phyloP scores from a whole-genome alignment of 2,329 filamentous ascomycete species.

The Teratosphaeria gauchensis region DNA sequence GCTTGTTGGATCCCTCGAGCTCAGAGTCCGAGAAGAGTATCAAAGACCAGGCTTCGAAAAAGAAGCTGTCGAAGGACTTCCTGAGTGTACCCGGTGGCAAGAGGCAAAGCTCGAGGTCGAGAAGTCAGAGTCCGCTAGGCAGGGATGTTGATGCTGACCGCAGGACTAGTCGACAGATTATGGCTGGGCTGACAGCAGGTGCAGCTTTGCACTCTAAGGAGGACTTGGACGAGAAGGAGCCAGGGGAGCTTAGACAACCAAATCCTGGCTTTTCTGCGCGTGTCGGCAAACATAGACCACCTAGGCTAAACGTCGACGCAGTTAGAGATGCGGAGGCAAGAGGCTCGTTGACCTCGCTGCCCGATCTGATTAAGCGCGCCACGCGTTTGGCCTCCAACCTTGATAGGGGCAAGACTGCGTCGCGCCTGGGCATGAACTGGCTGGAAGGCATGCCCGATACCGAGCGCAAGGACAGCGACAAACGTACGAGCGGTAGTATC shows the following conservation, averaged over 20 bases:
- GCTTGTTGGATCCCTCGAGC: constrained; percentile 24
- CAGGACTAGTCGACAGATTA: constrained; percentile 7
- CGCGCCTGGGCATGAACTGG: constrained; percentile 44
- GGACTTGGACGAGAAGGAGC: constrained; percentile 15
- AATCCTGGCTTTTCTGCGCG: constrained; percentile 30
- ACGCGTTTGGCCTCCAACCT: constrained; percentile 80
- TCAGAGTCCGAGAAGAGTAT: constrained; percentile 24
- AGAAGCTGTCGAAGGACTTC: constrained; percentile 14
- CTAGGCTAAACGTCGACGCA: constrained; percentile 70
- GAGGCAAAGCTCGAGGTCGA: constrained; percentile 7
- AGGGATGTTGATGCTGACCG: constrained; percentile 15
- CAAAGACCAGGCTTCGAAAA: constrained; percentile 8
- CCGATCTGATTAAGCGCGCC: constrained; percentile 81
- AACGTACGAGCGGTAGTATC: constrained; percentile 38
- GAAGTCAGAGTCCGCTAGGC: constrained; percentile 16
- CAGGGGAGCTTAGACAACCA: constrained; percentile 21
- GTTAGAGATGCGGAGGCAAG: constrained; percentile 72
- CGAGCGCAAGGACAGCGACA: constrained; percentile 17
- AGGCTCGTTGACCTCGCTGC: constrained; percentile 82
- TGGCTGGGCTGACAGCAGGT: constrained; percentile 24
- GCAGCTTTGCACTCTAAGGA: constrained; percentile 14
- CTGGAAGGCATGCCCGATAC: constrained; percentile 28
- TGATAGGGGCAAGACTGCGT: constrained; percentile 65
- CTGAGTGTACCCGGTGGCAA: constrained; percentile 9
- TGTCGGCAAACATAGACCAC: constrained; percentile 46